Evolutionary conservation across 331 rosid genomes (phyloP), one percentile per base, ranked within the genome.

Genomic region (Rhamnella rubrinervis): DNA sequence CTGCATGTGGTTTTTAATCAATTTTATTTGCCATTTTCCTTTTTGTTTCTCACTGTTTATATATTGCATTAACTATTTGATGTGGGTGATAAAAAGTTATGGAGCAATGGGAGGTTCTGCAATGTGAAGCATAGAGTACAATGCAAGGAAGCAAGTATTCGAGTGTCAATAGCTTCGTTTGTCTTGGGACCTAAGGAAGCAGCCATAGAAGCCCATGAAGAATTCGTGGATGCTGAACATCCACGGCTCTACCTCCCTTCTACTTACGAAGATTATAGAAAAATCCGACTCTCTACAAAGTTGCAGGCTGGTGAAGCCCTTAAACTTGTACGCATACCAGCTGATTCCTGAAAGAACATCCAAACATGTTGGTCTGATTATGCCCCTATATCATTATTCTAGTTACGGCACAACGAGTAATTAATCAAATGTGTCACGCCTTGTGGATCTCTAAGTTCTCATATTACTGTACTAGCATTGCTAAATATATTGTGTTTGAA

Each of bases 21-120:
- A 3, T 39, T 11, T 11, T 39, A 6, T n/a, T 39, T 63, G 1
- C 9, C 6, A n/a, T 4, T 20, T 44, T 5, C n/a, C 25, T 4
- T 10, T 52, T 37, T 25, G 55, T 51, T 20, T 12, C 15, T 11
- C 7, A 7, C 15, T 11, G 41, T 64, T 2, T 64, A 0, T 46
- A 15, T 12, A 40, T 64, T 47, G 15, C 14, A 17, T 7, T 44
- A 23, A 20, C 6, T 64, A 18, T 21, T 7, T 18, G 56, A 21
- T 12, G n/a, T 51, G 12, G 20, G 10, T 53, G 14, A 38, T n/a
- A 19, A 55, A 16, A 39, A 68, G 52, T 38, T 68, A 16, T 58
- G 96, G 92, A 89, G 88, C 80, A 89, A 86, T 52, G 90, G 90
- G 59, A 86, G 83, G 70, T 66, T 86, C 67, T 59, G 64, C 80